These are phyloP conservation scores for Oehlia diaphana DNA, from an alignment of 192 early-diverging fungal species.

Conservation along the genomic window DNA sequence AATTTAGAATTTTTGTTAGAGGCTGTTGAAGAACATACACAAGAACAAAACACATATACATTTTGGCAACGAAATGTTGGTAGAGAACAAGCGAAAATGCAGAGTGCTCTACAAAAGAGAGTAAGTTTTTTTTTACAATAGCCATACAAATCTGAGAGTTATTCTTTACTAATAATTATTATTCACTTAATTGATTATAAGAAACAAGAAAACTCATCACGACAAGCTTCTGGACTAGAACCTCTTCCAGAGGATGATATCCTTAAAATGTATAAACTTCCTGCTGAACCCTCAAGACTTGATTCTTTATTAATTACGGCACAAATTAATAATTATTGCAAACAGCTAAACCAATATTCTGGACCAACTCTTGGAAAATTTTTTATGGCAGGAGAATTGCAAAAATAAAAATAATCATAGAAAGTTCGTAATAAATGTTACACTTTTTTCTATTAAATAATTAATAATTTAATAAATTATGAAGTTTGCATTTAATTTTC, in stretches of 20 bases:
- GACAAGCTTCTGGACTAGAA: constrained; percentile 62
- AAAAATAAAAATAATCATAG: constrained; percentile 47
- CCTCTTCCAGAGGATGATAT: constrained; percentile 83
- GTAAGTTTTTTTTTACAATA: constrained; percentile 47
- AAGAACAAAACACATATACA: constrained; percentile 89
- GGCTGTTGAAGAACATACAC: constrained; percentile 85
- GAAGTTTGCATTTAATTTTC: no score
- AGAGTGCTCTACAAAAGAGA: constrained; percentile 58
- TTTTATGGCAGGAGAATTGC: constrained; percentile 78
- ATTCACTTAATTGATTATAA: constrained; percentile 29
- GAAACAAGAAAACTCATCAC: constrained; percentile 74
- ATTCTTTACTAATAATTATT: not conserved
- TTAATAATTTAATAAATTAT: no score
- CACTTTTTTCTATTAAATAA: no score
- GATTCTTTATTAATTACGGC: constrained; percentile 87
- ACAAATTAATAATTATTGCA: constrained; percentile 90
- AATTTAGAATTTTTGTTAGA: constrained; percentile 81
- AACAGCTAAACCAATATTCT: constrained; percentile 90
- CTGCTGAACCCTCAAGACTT: constrained; percentile 87
- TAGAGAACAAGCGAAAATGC: constrained; percentile 81
- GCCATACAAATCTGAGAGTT: not conserved
- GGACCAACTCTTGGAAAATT: constrained; percentile 94
- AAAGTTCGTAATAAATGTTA: no score
- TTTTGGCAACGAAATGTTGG: constrained; percentile 92
- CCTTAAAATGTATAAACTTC: constrained; percentile 64